Base-by-base conservation (phyloP, 2,329 filamentous ascomycete genomes). In the Colletotrichum sansevieriae region DNA sequence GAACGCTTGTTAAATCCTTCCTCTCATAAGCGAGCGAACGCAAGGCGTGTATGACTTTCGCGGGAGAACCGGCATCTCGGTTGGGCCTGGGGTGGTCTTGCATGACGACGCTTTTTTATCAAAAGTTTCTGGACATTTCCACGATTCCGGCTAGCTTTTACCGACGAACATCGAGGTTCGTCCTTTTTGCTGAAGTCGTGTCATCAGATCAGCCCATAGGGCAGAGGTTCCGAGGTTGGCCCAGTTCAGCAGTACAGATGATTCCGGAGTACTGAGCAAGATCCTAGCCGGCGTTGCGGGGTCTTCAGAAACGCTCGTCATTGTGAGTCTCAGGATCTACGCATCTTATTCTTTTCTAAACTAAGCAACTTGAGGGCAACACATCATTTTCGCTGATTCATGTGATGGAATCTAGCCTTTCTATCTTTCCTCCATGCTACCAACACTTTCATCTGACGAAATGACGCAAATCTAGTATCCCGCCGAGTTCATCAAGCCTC, bases 241-340 rank as follows among this genome's bases (percentile, higher is more conserved):
- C 22, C 52, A 41, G 52, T 15, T 56, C 35, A 56, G 33, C 52
- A 43, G 1, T 35, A 7, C 22, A 22, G n/a, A 54, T 70, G 63
- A 59, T 13, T 54, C 68, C 15, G 46, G 58, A 25, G 57, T 58
- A 11, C 46, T 63, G 22, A 66, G 57, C 39, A 63, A 70, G 58
- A 58, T 63, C 47, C 22, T 64, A 25, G 60, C 65, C 29, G 65
- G 60, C 6, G 37, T 65, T 55, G 66, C 66, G 33, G 66, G 67
- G 22, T 56, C 68, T 44, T 59, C 65, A 33, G 60, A 68, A 55
- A 58, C 65, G 29, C 60, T 58, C 37, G 41, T 70, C 25, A 62
- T 56, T 33, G 44, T 59, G 15, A 52, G 44, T 57, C 33, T 44
- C 47, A 41, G 43, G n/a, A 59, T 37, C 56, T 43, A 33, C 49